Base-by-base conservation (phyloP, 306 rosid species). In the Cucurbita maxima region DNA sequence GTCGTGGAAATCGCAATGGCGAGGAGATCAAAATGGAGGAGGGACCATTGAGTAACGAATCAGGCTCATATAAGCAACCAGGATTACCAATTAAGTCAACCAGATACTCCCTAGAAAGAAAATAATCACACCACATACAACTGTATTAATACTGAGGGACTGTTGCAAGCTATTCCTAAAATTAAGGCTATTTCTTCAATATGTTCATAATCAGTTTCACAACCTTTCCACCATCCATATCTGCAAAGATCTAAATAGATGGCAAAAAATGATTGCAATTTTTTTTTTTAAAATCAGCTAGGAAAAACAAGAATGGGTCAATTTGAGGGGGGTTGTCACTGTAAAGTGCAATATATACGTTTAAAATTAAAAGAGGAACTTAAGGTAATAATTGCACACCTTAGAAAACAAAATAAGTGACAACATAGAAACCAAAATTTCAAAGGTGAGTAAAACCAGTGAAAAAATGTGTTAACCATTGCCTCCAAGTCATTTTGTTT, bases 1-100 rank as follows among this genome's bases (percentile, higher is more conserved):
- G 76, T 74, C 91, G 84, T 76, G 96, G 99, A 88, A 91, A 87
- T 81, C 88, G 96, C 96, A 95, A 75, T 36, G 99, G 99, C 40
- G 99, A 95, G 82, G 92, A 91, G 85, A 95, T 85, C 80, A 87
- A 87, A 86, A 95, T 89, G 90, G 99, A 89, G 69, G 97, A 91
- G 77, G 99, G 99, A 75, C 99, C 99, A 71, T 95, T 95, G 86
- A 91, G 90, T 87, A 91, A 73, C 80, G 99, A 95, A 89, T 91
- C 90, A 48, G 97, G 99, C 84, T 85, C 96, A n/a, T 83, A 81
- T 76, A 95, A 84, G 82, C 57, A 19, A 79, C 99, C 99, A 76
- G 99, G 99, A 73, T 81, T 84, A 82, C 87, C 96, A 80, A 95
- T 83, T 78, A 95, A 89, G 85, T 95, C 99, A 51, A 95, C 91